A percentile compares a stretch with the other conserved stretches of the same genome.
Evolutionary conservation across 805 yeast genomes (phyloP).

Genomic region (Kuraishia capsulata): DNA sequence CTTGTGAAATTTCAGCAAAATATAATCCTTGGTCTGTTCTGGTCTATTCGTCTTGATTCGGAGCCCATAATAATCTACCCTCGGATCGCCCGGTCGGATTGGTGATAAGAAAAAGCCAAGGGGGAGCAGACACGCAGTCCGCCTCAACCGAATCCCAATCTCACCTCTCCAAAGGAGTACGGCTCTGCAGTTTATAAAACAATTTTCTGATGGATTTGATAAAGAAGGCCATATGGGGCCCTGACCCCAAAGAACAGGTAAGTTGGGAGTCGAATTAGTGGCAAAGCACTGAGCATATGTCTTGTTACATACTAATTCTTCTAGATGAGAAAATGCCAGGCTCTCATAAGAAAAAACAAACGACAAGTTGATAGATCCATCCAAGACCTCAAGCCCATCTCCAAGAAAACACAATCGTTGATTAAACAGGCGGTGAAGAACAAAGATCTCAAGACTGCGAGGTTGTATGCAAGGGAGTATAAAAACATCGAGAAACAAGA

Average conservation of each 20-base stretch:
- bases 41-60: no score
- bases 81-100: no score
- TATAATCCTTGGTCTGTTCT: no score
- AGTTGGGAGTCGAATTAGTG: no score
- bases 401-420: conserved; percentile 68
- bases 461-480: conserved; percentile 74
- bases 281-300: not conserved
- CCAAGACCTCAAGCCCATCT: conserved; percentile 44
- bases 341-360: conserved; percentile 72
- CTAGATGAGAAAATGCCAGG: conserved; percentile 65
- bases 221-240: conserved; percentile 90
- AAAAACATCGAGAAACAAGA: conserved; percentile 67
- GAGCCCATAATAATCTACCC: no score
- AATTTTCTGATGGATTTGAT: conserved; percentile 85
- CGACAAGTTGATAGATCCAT: conserved; percentile 80
- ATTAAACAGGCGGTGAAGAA: conserved; percentile 70
- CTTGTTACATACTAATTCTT: conserved; percentile 5
- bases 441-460: conserved; percentile 68
- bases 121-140: no score
- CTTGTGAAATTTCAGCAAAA: no score
- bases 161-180: no score
- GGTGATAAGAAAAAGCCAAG: no score
- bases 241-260: conserved; percentile 87
- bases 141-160: no score
- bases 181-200: no score